A percentile compares a stretch with the other conserved stretches of the same genome.
phyloP scores from a whole-genome alignment of 495 filamentous ascomycete species.

The Daldinia loculata region DNA sequence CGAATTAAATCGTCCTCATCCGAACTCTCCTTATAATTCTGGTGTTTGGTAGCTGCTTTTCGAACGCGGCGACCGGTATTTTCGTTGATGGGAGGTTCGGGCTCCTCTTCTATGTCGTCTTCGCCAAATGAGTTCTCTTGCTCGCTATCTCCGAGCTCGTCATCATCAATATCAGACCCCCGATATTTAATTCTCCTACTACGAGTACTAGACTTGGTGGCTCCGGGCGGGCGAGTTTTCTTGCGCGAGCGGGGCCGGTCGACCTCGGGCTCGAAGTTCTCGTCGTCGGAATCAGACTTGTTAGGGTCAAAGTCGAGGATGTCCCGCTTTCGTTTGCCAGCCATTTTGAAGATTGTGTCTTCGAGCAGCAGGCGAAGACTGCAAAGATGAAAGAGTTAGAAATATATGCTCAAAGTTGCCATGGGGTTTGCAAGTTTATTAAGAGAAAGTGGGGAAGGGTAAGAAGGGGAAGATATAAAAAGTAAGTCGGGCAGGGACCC shows the following conservation, averaged over 20 bases:
- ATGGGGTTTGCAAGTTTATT: neutral
- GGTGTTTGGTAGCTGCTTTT: conserved; percentile 62
- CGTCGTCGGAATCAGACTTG: conserved; percentile 85
- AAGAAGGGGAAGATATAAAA: neutral
- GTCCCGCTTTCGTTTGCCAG: conserved; percentile 70
- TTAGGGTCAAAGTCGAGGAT: conserved; percentile 76
- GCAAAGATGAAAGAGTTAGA: conserved; percentile 6
- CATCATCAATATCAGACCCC: conserved; percentile 74
- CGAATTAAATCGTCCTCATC: conserved; percentile 47
- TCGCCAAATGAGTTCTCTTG: conserved; percentile 68
- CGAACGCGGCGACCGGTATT: conserved; percentile 73
- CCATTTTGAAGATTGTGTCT: conserved; percentile 47
- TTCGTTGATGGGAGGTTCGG: conserved; percentile 68
- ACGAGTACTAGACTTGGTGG: conserved; percentile 46
- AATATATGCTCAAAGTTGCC: neutral
- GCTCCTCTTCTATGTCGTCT: conserved; percentile 66
- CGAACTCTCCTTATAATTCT: conserved; percentile 58
- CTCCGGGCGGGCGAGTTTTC: conserved; percentile 48
- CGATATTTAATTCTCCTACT: conserved; percentile 53
- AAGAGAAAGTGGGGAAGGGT: neutral
- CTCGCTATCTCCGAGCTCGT: conserved; percentile 67
- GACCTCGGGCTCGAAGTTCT: conserved; percentile 69
- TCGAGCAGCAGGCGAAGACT: conserved; percentile 6
- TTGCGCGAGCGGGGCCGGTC: conserved; percentile 56
- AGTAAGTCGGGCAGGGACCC: neutral